Evolutionary conservation across 306 rosid genomes (phyloP), one percentile per base, ranked within the genome.

Genomic region (Prunus salicina): DNA sequence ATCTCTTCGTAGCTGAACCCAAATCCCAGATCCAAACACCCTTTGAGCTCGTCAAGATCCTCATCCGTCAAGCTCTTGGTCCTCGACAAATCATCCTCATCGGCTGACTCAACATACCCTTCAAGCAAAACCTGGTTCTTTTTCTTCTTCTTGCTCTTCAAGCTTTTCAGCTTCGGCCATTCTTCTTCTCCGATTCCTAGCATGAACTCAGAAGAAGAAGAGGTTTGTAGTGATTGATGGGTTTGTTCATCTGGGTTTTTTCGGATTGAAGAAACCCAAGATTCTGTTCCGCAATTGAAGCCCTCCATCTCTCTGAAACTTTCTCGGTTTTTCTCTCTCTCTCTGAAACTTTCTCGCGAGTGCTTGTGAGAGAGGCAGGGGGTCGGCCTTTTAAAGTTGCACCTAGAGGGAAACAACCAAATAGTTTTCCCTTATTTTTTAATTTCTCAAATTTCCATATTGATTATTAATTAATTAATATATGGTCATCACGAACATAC

Each of bases 1-100:
- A 93, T 93, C 81, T 93, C 97, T 3, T 93, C 89, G 25, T 93
- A 93, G 78, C 89, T 88, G 85, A 93, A 93, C 1, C 96, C 96
- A 62, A 93, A 93, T 14, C 98, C 96, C 3, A 91, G 93, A 91
- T 93, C 96, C 79, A 90, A 81, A 53, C 98, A 88, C 0, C 98
- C 96, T 52, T 90, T 94, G 6, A 93, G 86, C 81, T 91, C 98
- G 11, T 87, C 96, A 0, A 93, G 93, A 84, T 91, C 97, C 0
- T 93, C 96, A 15, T 90, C 97, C 2, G 93, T 91, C 80, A 93
- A 58, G 67, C 98, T 93, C 83, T 88, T 93, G 11, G 86, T 87
- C 56, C 97, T 83, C 0, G 76, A 46, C 38, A 93, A 82, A 78
- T 93, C 83, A 0, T 87, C 96, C 52, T 86, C 93, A 3, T 85